Percentiles rank a stretch among this genome's conserved stretches.
Evolutionary conservation across 495 filamentous ascomycete genomes (phyloP).

Genomic region (Aspergillus wentii): DNA sequence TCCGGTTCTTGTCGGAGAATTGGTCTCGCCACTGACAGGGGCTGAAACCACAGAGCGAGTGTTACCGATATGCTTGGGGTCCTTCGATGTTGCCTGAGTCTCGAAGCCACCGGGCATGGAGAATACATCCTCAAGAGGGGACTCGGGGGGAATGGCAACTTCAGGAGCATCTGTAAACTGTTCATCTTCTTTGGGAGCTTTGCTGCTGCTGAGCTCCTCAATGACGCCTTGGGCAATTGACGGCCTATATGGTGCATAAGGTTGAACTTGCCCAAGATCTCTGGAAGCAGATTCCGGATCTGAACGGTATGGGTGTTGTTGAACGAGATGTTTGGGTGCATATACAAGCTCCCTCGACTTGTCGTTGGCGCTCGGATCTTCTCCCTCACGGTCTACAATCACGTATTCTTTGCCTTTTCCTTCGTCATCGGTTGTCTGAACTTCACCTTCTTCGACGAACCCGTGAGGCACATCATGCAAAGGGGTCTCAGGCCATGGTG

Average conservation of each 20-base stretch:
- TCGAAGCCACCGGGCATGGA: conserved; percentile 42
- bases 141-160: neutral
- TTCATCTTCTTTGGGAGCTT: conserved; percentile 2
- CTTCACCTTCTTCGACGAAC: conserved; percentile 32
- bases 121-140: conserved; percentile 14
- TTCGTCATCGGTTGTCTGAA: conserved; percentile 16
- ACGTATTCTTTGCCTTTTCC: too few relatives aligned
- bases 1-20: conserved; percentile 13
- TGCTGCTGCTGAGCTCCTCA: conserved; percentile 20
- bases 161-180: neutral
- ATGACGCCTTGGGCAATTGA: conserved; percentile 28
- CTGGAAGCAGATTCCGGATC: conserved; percentile 15
- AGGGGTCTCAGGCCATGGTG: conserved; percentile 40
- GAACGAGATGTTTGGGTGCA: conserved; percentile 13
- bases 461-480: conserved; percentile 25
- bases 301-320: conserved; percentile 16
- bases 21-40: conserved; percentile 9
- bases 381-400: too few relatives aligned
- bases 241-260: conserved; percentile 4
- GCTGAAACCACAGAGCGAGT: conserved; percentile 23
- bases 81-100: too few relatives aligned
- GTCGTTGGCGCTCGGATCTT: too few relatives aligned
- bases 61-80: conserved; percentile 13
- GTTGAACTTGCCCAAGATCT: too few relatives aligned
- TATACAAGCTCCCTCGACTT: too few relatives aligned